A percentile compares a stretch with the other conserved stretches of the same genome.
These are phyloP conservation scores for Podila verticillata DNA, from an alignment of 192 early-diverging fungal genomes.

Conservation along the genomic window DNA sequence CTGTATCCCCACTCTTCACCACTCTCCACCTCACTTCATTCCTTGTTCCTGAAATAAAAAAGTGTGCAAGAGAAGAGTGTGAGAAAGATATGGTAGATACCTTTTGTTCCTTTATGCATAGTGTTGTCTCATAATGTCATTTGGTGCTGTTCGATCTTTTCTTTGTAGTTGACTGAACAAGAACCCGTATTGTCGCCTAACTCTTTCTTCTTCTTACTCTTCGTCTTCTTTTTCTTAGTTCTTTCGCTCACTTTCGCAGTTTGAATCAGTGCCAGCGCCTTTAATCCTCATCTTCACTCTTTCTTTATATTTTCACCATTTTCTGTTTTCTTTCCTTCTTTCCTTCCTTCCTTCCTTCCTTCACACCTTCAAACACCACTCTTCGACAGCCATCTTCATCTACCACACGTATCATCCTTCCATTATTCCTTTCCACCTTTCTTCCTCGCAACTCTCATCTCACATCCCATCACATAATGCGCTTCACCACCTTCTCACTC, in stretches of 20 bases:
- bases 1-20: too few relatives aligned
- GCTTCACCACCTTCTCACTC: conserved; percentile 15
- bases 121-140: too few relatives aligned
- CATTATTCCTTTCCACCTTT: not conserved
- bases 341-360: not conserved
- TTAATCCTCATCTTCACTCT: not conserved
- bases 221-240: not conserved
- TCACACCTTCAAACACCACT: not conserved
- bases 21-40: too few relatives aligned
- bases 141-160: too few relatives aligned
- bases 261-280: too few relatives aligned
- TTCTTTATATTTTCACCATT: not conserved
- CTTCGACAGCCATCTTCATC: not conserved
- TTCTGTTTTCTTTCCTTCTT: not conserved
- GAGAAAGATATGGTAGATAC: too few relatives aligned
- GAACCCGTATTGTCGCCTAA: not conserved
- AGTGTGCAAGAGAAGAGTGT: too few relatives aligned
- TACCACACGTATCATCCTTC: not conserved
- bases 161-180: too few relatives aligned
- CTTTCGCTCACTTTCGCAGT: not conserved
- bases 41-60: too few relatives aligned
- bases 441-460: not conserved
- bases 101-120: too few relatives aligned
- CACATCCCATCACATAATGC: conserved; percentile 11
- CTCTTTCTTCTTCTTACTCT: not conserved